phyloP scores from a whole-genome alignment of 2,329 filamentous ascomycete species.

The Arthrobotrys conoides region DNA sequence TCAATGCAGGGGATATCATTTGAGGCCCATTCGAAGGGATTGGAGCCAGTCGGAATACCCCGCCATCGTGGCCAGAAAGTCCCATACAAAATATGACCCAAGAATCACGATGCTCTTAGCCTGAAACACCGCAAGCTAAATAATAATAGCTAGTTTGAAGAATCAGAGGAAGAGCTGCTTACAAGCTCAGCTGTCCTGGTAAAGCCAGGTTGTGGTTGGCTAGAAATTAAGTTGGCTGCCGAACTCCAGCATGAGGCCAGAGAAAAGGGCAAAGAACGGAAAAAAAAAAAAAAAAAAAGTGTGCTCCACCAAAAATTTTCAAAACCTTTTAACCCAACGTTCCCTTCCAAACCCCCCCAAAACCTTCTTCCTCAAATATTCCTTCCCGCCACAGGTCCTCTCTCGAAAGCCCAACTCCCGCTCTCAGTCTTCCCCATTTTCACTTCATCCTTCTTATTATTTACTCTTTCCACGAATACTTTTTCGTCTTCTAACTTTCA shows the following conservation, averaged over 20 bases:
- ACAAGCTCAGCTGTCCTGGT: not conserved
- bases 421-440: slow-evolving; percentile 31
- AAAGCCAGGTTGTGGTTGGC: slow-evolving; percentile 34
- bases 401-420: slow-evolving; percentile 39
- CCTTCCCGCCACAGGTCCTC: slow-evolving; percentile 25
- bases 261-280: not conserved
- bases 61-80: slow-evolving; percentile 47
- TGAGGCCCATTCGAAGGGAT: not conserved
- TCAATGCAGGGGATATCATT: no score
- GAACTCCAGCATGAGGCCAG: not conserved
- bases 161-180: not conserved
- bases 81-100: slow-evolving; percentile 3
- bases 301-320: slow-evolving; percentile 47
- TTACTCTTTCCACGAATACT: slow-evolving; percentile 30
- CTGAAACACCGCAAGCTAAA: slow-evolving; percentile 1
- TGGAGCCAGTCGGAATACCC: slow-evolving; percentile 4
- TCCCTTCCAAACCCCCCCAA: slow-evolving; percentile 22
- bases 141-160: not conserved
- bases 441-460: slow-evolving; percentile 10
- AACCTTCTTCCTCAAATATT: slow-evolving; percentile 27
- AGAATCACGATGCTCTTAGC: not conserved
- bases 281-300: slow-evolving; percentile 32
- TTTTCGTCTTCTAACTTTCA: slow-evolving; percentile 36
- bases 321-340: slow-evolving; percentile 30
- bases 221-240: slow-evolving; percentile 3